phyloP scores from a whole-genome alignment of 257 asterid species.

The Solanum gracilifrons region DNA sequence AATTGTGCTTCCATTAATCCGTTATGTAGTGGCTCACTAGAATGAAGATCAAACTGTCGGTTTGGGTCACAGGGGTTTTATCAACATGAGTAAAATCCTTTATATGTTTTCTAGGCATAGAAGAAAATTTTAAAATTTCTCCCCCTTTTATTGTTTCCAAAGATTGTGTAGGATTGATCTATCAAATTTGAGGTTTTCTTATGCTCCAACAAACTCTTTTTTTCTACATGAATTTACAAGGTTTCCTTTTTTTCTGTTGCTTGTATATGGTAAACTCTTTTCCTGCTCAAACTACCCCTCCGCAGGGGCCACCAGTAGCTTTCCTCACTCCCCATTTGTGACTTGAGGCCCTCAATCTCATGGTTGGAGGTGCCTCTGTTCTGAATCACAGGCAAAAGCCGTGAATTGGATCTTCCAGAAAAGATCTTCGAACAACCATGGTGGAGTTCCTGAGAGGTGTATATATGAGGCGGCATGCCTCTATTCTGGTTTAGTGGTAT shows the following conservation, averaged over 20 bases:
- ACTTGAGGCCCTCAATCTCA: neutral
- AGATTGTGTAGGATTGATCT: neutral
- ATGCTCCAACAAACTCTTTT: neutral
- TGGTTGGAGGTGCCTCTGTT: neutral
- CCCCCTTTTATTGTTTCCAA: neutral
- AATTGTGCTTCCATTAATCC: neutral
- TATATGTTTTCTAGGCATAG: neutral
- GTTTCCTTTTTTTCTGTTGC: neutral
- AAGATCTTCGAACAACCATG: neutral
- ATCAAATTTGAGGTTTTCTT: neutral
- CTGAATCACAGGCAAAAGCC: neutral
- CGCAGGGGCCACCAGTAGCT: neutral
- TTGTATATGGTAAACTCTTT: neutral
- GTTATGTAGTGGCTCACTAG: neutral
- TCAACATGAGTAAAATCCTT: neutral
- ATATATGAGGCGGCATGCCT: neutral
- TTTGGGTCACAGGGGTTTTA: neutral
- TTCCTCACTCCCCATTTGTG: neutral
- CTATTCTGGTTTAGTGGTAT: neutral
- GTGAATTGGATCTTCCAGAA: neutral
- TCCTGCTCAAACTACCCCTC: neutral
- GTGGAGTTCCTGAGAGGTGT: neutral
- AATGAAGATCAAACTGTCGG: neutral
- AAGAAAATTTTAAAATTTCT: neutral
- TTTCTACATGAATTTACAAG: neutral